phyloP scores from a whole-genome alignment of 1,284 basidiomycete species.

The Porodaedalea pini region DNA sequence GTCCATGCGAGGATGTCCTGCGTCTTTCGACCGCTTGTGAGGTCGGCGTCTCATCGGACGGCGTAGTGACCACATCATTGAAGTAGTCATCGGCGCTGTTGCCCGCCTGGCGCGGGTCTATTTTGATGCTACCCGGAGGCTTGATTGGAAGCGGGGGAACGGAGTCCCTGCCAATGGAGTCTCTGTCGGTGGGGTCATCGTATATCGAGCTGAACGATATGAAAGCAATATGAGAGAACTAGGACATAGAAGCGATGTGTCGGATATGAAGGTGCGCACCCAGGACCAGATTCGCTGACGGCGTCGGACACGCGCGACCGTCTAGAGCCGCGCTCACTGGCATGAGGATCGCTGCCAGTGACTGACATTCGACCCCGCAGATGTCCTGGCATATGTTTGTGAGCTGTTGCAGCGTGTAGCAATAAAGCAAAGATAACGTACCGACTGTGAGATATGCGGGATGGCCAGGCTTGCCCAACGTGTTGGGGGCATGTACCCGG shows the following conservation, averaged over 20 bases:
- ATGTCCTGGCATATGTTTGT: slow-evolving; percentile 1
- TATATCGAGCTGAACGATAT: background rate
- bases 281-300: background rate
- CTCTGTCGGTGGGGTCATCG: background rate
- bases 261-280: background rate
- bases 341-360: background rate
- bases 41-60: slow-evolving; percentile 4
- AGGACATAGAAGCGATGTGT: background rate
- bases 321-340: slow-evolving; percentile 2
- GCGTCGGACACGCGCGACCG: slow-evolving; percentile 7
- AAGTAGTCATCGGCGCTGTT: slow-evolving; percentile 15
- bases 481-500: background rate
- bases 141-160: slow-evolving; percentile 2
- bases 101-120: background rate
- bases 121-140: background rate
- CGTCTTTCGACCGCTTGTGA: slow-evolving; percentile 8
- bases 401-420: too few species aligned
- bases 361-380: slow-evolving; percentile 1
- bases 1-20: slow-evolving; percentile 8
- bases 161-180: background rate
- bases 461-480: background rate
- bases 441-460: background rate
- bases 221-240: background rate
- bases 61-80: background rate
- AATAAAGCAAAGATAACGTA: background rate